These are phyloP conservation scores for Thermochaetoides dissita DNA, from an alignment of 2,329 filamentous ascomycete species.

Conservation along the genomic window DNA sequence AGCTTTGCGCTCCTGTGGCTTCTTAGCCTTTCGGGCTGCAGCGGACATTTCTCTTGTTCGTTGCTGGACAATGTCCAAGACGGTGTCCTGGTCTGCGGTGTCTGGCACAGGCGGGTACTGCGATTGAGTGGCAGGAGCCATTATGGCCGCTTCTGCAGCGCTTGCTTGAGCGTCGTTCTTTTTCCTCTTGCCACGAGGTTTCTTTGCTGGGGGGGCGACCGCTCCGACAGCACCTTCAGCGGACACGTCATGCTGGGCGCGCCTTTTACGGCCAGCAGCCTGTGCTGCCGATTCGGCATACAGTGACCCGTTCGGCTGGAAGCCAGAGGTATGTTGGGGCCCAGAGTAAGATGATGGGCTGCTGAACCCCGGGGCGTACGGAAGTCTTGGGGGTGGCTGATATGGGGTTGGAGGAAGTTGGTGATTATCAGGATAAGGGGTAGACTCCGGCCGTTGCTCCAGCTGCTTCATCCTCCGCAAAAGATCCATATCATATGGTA, in stretches of 20 bases:
- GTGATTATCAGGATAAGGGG: background rate
- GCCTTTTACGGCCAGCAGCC: slow-evolving; percentile 9
- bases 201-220: slow-evolving; percentile 8
- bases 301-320: slow-evolving; percentile 7
- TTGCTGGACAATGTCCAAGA: slow-evolving; percentile 17
- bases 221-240: slow-evolving; percentile 2
- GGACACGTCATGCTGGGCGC: background rate
- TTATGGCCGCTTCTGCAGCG: slow-evolving; percentile 4
- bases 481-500: background rate
- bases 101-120: slow-evolving; percentile 12
- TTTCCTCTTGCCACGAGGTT: slow-evolving; percentile 10
- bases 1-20: slow-evolving; percentile 20
- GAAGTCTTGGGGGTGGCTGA: slow-evolving; percentile 4
- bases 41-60: slow-evolving; percentile 16
- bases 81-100: slow-evolving; percentile 9
- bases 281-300: slow-evolving; percentile 14
- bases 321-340: slow-evolving; percentile 1
- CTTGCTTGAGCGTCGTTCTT: slow-evolving; percentile 2
- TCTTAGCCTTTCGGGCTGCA: slow-evolving; percentile 19
- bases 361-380: slow-evolving; percentile 8
- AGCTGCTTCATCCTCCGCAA: slow-evolving; percentile 4
- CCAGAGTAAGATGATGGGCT: slow-evolving; percentile 4
- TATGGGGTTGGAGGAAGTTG: slow-evolving; percentile 2
- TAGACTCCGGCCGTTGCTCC: background rate
- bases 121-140: slow-evolving; percentile 4